Evolutionary conservation across 139 green algal genomes (phyloP).

Genomic region (Closterium sp.): DNA sequence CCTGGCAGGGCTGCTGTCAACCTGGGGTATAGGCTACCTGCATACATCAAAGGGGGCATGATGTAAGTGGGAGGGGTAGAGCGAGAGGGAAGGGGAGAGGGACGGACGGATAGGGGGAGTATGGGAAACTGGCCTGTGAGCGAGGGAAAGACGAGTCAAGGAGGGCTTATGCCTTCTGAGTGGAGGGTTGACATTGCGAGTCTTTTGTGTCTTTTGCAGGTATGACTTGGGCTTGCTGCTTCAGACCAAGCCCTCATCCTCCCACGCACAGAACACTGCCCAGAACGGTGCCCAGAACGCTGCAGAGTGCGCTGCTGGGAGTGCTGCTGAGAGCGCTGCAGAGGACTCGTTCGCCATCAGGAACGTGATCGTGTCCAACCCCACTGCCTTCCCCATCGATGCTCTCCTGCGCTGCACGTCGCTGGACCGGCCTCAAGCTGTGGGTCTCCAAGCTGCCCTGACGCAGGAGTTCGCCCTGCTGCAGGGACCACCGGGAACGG

Average conservation of each 20-base stretch:
- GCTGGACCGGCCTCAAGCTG: constrained; percentile 57
- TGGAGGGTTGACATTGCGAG: too few relatives aligned
- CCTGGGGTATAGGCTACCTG: not conserved
- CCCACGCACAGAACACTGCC: not conserved
- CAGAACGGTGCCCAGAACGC: too few relatives aligned
- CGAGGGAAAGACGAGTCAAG: too few relatives aligned
- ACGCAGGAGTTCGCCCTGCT: constrained; percentile 66
- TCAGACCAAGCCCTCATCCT: not conserved
- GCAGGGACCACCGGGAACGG: constrained; percentile 72
- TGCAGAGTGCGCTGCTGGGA: too few relatives aligned
- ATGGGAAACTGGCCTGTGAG: too few relatives aligned
- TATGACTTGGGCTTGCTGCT: not conserved
- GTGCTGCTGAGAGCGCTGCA: not conserved
- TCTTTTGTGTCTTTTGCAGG: too few relatives aligned
- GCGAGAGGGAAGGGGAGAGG: not conserved
- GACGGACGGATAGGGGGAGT: not conserved
- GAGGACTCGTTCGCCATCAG: not conserved
- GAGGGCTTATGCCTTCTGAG: too few relatives aligned
- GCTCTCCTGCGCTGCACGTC: constrained; percentile 23
- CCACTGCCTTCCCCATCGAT: not conserved
- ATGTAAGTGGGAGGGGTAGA: not conserved
- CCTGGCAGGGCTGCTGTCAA: not conserved
- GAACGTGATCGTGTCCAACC: not conserved
- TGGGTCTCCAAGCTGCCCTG: constrained; percentile 56
- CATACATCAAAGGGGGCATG: not conserved